Base-by-base conservation (phyloP, 768 basidiomycete genomes). In the Paxillus involutus region DNA sequence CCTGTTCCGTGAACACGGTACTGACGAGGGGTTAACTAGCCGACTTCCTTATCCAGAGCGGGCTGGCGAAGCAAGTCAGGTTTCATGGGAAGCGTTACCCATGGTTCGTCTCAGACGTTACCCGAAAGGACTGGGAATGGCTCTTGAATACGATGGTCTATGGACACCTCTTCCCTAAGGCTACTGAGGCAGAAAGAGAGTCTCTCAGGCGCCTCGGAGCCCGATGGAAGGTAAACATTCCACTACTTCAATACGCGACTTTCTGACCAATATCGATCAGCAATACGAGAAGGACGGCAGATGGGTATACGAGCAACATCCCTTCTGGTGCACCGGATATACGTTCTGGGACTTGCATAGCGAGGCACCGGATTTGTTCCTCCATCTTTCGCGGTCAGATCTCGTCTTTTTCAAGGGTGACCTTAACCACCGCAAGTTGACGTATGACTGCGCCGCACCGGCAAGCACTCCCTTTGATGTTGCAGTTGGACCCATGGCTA, bases 61-160 rank as follows among this genome's bases (percentile, higher is more conserved):
- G 94, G 2, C 82, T 92, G 29, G 93, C 91, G 33, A 85, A 72
- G 41, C 80, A 93, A 72, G 78, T 98, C 53, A 84, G 84, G 58
- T 96, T 98, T 84, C 95, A 98, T 69, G 95, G 95, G 46, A 98
- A 97, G 74, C 88, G 93, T 39, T 91, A 91, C 63, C 84, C 95
- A 3, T 96, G 94, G 94, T 95, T 95, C 68, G 91, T 94, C 32
- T 91, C 89, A 12, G 95, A 97, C 67, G 86, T 96, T 46, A 98
- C 94, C 37, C 86, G 81, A 69, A 89, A 91, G 67, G 95, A 98
- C 65, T 98, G 93, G 91, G 81, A 89, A 47, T 98, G 95, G 95
- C 79, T 92, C 47, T 69, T 89, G 54, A 94, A 94, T 68, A 82
- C 82, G 30, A 88, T 91, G 86, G 82, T 86, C n/a, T 91, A 91